Base-by-base conservation (phyloP, 371 early-diverging fungal genomes). In the Mortierella sp. region DNA sequence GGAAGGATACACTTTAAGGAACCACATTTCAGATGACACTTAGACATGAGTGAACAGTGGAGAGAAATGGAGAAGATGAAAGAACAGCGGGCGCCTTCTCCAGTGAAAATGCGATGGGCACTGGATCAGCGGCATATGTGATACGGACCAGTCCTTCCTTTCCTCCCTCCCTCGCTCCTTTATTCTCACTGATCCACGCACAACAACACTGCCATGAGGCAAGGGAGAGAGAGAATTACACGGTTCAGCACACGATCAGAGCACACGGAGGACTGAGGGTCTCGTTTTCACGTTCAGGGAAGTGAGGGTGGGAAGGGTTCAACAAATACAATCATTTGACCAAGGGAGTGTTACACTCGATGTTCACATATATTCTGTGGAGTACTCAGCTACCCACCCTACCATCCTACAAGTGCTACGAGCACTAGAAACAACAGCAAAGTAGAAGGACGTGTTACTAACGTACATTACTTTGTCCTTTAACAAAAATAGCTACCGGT, bases 401-500 rank as follows among this genome's bases (percentile, higher is more conserved):
- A 18, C 63, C 4, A 49, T 5, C 21, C 49, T 49, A 48, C 63
- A 7, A 32, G 35, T 2, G 1, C 14, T 32, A 32, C 35, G 35
- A 35, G 35, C 35, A 7, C 41, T 41, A 41, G 41, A 41, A 41
- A 41, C 41, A 5, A 16, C 56, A 24, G 16, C 32, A 14, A 35
- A 11, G 14, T 14, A 63, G 7, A 27, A 11, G 27, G 32, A 35
- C 4, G 5, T 7, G 14, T 16, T 7, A 35, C 63, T 35, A 63
- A 63, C 38, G 1, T 51, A 21, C 21, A 63, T 35, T 5, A 16
- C 8, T 1, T 7, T 14, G 1, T 46, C 48, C 48, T 46, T 46
- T 11, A 46, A 32, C 16, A 38, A 7, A 16, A 68, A 21, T 63
- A 87, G 81, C 71, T 93, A 94, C 75, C 93, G 94, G 11, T 94